These are phyloP conservation scores for Pestalotiopsis sp. DNA, from an alignment of 2,329 filamentous ascomycete species.

Conservation along the genomic window DNA sequence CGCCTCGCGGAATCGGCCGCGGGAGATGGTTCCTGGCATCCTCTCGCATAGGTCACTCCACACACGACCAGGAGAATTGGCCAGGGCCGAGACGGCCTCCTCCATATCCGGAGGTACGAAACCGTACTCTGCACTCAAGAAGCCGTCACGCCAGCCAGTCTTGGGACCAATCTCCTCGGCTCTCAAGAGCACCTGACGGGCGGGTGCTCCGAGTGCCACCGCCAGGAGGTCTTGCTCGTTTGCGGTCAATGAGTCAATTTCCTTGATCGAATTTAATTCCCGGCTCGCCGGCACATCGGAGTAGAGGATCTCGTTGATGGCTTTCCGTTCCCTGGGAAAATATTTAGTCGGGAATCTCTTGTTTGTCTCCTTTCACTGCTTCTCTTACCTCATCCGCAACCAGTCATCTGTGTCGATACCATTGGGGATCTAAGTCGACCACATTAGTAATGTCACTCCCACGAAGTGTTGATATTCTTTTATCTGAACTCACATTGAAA, in stretches of 20 bases:
- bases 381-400: constrained; percentile 43
- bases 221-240: constrained; percentile 53
- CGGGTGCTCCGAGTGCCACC: constrained; percentile 55
- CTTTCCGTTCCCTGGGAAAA: constrained; percentile 42
- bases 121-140: constrained; percentile 53
- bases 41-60: constrained; percentile 58
- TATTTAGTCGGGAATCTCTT: not conserved
- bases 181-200: constrained; percentile 54
- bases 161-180: constrained; percentile 54
- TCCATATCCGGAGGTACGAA: constrained; percentile 55
- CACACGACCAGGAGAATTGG: constrained; percentile 51
- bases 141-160: constrained; percentile 57
- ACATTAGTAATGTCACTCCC: not conserved
- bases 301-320: constrained; percentile 52
- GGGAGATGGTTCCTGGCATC: constrained; percentile 54
- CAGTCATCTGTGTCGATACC: constrained; percentile 49
- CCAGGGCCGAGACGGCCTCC: constrained; percentile 48
- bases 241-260: constrained; percentile 51
- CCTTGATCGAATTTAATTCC: constrained; percentile 43
- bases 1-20: constrained; percentile 53
- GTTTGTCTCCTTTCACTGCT: constrained; percentile 8
- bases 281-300: constrained; percentile 43
- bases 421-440: constrained; percentile 41
- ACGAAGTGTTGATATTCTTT: too few relatives aligned
- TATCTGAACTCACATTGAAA: constrained; percentile 24